A percentile compares a stretch with the other conserved stretches of the same genome.
These are phyloP conservation scores for Anaeromyces robustus DNA, from an alignment of 192 early-diverging fungal genomes.

Conservation along the genomic window DNA sequence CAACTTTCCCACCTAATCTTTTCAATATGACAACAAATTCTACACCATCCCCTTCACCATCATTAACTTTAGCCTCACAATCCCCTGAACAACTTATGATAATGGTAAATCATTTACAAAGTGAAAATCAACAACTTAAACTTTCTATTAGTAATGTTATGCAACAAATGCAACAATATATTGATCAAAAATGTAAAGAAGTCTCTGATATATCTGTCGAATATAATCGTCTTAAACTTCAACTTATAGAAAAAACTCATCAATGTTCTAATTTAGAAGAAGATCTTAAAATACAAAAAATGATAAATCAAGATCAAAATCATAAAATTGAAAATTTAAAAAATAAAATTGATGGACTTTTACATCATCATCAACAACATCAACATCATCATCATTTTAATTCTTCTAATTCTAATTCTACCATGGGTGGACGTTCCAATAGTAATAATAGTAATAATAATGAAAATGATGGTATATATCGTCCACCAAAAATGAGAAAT, in stretches of 20 bases:
- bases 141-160: background rate
- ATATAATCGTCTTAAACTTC: background rate
- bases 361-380: background rate
- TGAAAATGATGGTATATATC: background rate
- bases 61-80: background rate
- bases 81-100: background rate
- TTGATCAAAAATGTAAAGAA: background rate
- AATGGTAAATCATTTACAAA: background rate
- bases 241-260: background rate
- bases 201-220: background rate
- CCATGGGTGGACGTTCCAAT: background rate
- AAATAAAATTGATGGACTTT: background rate
- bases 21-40: too few relatives aligned
- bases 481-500: background rate
- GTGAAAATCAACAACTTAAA: background rate
- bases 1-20: too few relatives aligned
- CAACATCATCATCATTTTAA: background rate
- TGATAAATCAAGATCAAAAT: background rate
- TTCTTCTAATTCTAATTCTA: too few relatives aligned
- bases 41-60: background rate
- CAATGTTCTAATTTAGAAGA: background rate
- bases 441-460: background rate
- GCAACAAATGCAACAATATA: background rate
- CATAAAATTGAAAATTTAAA: background rate
- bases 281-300: background rate